Base-by-base conservation (phyloP, 2,329 filamentous ascomycete species). In the Raffaelea arxii region DNA sequence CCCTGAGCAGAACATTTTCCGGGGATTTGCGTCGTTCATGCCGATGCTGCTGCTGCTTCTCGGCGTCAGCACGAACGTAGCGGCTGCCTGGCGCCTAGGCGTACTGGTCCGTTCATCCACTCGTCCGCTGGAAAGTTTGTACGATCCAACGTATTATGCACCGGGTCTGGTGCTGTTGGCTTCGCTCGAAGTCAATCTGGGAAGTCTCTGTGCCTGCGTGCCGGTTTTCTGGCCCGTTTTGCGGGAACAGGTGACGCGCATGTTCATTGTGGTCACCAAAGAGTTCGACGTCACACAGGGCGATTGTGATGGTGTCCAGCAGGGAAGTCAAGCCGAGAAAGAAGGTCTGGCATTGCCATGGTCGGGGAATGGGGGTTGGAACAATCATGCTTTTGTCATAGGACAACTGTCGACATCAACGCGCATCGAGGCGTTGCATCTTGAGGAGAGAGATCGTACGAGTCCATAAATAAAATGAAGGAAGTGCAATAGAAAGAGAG, bases 161-260 rank as follows among this genome's bases (percentile, higher is more conserved):
- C 53, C 58, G 1, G 47, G 49, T 21, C 48, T 51, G 23, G 51
- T 57, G 24, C 41, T 59, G 2, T 51, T 61, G 10, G 52, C 53
- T 11, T 46, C 56, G 24, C 53, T 60, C 25, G 58, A 61, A 44
- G 51, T 59, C 43, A 54, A 58, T 49, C 32, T 36, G 7, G 32
- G 14, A 12, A 36, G 32, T 18, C 42, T 49, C 47, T 46, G 47
- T n/a, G 47, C 47, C 23, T 46, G 47, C 25, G 41, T 49, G 24
- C 58, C 58, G 18, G 51, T 59, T 16, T 60, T 59, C 50, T 60
- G 58, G 58, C 58, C 58, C 3, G 53, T 58, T 10, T 38, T 59
- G 32, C 49, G 51, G 24, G 48, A 49, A 21, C 50, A 53, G n/a
- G 43, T 59, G 22, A 54, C 52, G 39, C 51, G 50, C 18, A n/a